Percentiles rank a stretch among this genome's conserved stretches.
phyloP scores from a whole-genome alignment of 2,329 filamentous ascomycete species.

The Exserohilum rostratum region DNA sequence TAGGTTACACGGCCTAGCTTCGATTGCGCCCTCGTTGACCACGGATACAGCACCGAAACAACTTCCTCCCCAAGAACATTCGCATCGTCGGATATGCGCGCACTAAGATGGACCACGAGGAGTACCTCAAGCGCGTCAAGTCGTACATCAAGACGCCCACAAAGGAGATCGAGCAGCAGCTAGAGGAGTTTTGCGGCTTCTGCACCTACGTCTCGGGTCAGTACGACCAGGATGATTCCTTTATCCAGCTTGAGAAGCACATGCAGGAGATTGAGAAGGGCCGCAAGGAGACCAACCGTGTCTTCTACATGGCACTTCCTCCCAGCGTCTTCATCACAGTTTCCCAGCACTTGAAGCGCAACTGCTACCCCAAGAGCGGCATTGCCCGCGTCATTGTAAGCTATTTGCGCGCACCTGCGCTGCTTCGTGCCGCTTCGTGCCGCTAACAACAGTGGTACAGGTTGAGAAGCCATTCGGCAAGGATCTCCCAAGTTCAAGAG shows the following conservation, averaged over 20 bases:
- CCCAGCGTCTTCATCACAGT: slow-evolving; percentile 98
- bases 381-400: slow-evolving; percentile 92
- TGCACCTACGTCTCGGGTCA: slow-evolving; percentile 97
- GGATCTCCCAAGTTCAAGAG: slow-evolving; percentile 90
- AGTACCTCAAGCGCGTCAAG: slow-evolving; percentile 92
- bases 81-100: slow-evolving; percentile 98
- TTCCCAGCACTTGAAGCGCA: slow-evolving; percentile 94
- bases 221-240: slow-evolving; percentile 96
- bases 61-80: slow-evolving; percentile 95
- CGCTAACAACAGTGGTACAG: slow-evolving; percentile 54
- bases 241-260: slow-evolving; percentile 82
- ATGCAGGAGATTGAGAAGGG: slow-evolving; percentile 83
- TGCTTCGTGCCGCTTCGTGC: slow-evolving; percentile 3
- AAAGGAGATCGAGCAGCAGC: slow-evolving; percentile 94
- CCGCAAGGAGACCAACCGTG: slow-evolving; percentile 81
- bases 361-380: slow-evolving; percentile 91
- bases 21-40: slow-evolving; percentile 23
- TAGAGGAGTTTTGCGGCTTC: slow-evolving; percentile 84
- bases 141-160: slow-evolving; percentile 99
- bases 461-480: slow-evolving; percentile 99
- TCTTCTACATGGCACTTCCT: slow-evolving; percentile 99
- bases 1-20: slow-evolving; percentile 60
- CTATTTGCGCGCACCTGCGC: slow-evolving; percentile 6
- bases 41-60: slow-evolving; percentile 82
- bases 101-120: slow-evolving; percentile 98